Evolutionary conservation across 306 rosid species (phyloP).

Genomic region (Cucurbita argyrosperma): DNA sequence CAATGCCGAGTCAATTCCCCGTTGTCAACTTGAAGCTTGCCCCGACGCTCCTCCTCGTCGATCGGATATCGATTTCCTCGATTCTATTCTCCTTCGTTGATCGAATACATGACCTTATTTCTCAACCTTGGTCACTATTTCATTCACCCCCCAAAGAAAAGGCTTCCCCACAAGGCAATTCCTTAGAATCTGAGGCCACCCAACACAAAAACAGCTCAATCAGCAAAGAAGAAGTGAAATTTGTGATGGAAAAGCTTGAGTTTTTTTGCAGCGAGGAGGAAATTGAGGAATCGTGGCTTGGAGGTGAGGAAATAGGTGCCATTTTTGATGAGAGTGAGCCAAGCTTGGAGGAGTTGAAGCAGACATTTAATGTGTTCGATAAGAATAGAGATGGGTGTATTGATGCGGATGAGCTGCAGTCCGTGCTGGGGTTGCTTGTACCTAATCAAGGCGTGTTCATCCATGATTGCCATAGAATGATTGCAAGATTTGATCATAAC

Average conservation of each 20-base stretch:
- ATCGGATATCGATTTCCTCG: neutral
- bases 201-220: constrained; percentile 6
- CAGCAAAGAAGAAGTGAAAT: constrained; percentile 34
- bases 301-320: constrained; percentile 24
- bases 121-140: constrained; percentile 14
- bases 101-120: neutral
- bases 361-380: constrained; percentile 82
- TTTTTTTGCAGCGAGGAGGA: constrained; percentile 38
- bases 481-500: constrained; percentile 37
- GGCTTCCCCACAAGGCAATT: constrained; percentile 4
- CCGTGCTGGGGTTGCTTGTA: constrained; percentile 42
- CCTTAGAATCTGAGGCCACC: constrained; percentile 7
- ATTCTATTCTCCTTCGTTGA: neutral
- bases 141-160: constrained; percentile 1
- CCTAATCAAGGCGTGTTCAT: constrained; percentile 32
- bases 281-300: constrained; percentile 5
- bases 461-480: constrained; percentile 55
- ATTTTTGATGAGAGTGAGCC: constrained; percentile 81
- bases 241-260: constrained; percentile 45
- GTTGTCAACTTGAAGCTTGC: neutral
- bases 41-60: constrained; percentile 11
- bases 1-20: constrained; percentile 16
- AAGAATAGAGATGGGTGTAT: constrained; percentile 63
- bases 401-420: constrained; percentile 57
- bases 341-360: constrained; percentile 65